Base-by-base conservation (phyloP, 352 stramenopile species). In the Pythium utonaiense region DNA sequence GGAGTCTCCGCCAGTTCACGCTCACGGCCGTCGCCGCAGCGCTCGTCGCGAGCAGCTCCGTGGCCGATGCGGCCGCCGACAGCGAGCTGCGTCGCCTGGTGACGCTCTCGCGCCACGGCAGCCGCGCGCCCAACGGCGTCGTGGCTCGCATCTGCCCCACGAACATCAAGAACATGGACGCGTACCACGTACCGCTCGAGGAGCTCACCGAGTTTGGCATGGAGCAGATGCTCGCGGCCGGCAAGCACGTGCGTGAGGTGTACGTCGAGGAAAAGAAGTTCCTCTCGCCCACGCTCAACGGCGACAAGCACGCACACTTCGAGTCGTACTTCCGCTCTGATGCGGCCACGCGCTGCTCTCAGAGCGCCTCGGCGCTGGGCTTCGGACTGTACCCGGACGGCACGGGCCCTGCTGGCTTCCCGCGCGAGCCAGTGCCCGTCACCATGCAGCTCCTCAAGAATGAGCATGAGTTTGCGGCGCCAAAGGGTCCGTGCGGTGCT, bases 311-410 rank as follows among this genome's bases (percentile, higher is more conserved):
- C 64, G 69, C 74, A 44, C 85, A 95, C 61, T 91, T 95, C 58
- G 79, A 95, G 70, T 78, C 81, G 44, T 95, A 95, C 60, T 95
- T 93, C 62, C 85, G 85, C 50, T 79, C 85, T 25, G 85, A 95
- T 45, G 79, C 85, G 1, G 85, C 83, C 14, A 89, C 80, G 62
- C 83, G 86, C 16, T 95, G 86, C 66, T 80, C 79, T 28, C 86
- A 95, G 58, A 93, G 83, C 53, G 86, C 86, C 2, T 77, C 81
- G 22, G 80, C 82, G 25, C 33, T 93, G 42, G 86, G 80, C 17
- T 89, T 88, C 52, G 86, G 86, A 1, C 61, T 95, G 25, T 95
- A 95, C 51, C 86, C 86, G 27, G 81, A 93, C 60, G 83, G 83
- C 58, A 90, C 83, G 3, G 86, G 83, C 2, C 86, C 86, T 1